Conservation (phyloP, 2,329 filamentous ascomycete genomes). For the Colletotrichum trifolii region DNA sequence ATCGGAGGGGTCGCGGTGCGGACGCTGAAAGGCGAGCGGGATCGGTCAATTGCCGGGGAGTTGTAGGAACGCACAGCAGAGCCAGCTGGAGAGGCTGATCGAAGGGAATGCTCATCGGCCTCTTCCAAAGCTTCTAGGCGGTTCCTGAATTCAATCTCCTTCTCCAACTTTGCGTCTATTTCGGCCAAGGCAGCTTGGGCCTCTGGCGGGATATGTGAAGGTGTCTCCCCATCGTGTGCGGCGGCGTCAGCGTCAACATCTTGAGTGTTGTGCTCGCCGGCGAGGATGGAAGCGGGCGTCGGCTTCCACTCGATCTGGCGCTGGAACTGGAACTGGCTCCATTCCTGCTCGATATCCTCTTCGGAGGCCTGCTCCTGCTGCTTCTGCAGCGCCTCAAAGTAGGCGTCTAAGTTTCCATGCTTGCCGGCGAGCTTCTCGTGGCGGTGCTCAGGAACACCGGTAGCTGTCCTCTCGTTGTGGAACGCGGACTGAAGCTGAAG, state of each 20-base stretch:
- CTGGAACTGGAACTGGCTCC: constrained; percentile 91
- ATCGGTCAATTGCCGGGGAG: constrained; percentile 55
- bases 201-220: constrained; percentile 52
- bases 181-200: constrained; percentile 76
- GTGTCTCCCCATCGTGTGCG: constrained; percentile 48
- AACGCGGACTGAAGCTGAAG: constrained; percentile 82
- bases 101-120: constrained; percentile 52
- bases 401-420: constrained; percentile 83
- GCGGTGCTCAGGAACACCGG: constrained; percentile 67
- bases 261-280: constrained; percentile 69
- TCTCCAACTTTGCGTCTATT: constrained; percentile 85
- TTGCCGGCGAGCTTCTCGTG: constrained; percentile 57
- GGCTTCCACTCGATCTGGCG: constrained; percentile 91
- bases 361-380: constrained; percentile 69
- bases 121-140: constrained; percentile 58
- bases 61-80: constrained; percentile 48
- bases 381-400: constrained; percentile 90
- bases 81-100: constrained; percentile 48
- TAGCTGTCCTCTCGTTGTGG: constrained; percentile 64
- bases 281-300: constrained; percentile 63
- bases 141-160: constrained; percentile 74
- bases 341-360: constrained; percentile 79
- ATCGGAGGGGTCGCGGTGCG: constrained; percentile 71
- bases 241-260: constrained; percentile 48
- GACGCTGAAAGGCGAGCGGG: constrained; percentile 57